Percentiles rank a stretch among this genome's conserved stretches.
phyloP scores from a whole-genome alignment of 306 rosid species.

The Quercus berberidifolia region DNA sequence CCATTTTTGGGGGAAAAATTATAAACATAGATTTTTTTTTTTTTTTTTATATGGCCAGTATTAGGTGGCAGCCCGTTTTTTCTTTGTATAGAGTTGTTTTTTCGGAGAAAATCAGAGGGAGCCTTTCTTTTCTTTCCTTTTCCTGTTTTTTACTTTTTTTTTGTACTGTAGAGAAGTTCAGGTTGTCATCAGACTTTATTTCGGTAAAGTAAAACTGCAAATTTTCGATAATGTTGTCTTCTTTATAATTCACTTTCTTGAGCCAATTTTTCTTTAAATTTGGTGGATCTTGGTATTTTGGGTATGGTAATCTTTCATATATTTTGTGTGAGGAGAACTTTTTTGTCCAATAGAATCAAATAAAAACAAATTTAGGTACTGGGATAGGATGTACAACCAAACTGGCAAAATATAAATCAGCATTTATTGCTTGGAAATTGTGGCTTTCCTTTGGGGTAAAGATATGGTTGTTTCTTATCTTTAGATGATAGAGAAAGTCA shows the following conservation, averaged over 20 bases:
- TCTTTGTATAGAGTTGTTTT: slow-evolving; percentile 17
- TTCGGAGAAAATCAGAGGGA: slow-evolving; percentile 1
- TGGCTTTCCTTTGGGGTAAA: slow-evolving; percentile 28
- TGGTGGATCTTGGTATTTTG: no score
- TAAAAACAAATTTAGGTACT: background rate
- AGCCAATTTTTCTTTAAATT: no score
- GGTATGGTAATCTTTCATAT: no score
- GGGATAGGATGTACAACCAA: slow-evolving; percentile 1
- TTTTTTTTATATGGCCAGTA: no score
- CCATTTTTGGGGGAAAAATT: slow-evolving; percentile 27
- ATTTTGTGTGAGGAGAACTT: background rate
- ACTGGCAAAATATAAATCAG: background rate
- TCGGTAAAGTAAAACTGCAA: slow-evolving; percentile 11
- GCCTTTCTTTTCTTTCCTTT: background rate
- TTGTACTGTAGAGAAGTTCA: slow-evolving; percentile 21
- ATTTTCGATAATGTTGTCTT: background rate
- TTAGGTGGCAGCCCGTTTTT: background rate
- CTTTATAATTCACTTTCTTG: no score
- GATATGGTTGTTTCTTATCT: background rate
- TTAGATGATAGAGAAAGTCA: slow-evolving; percentile 3
- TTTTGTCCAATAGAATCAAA: background rate
- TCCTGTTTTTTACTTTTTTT: background rate
- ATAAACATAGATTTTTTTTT: background rate
- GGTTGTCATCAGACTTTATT: slow-evolving; percentile 26
- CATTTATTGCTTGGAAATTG: background rate